Base-by-base conservation (phyloP, 2,329 filamentous ascomycete genomes). In the Samsoniella hepiali region DNA sequence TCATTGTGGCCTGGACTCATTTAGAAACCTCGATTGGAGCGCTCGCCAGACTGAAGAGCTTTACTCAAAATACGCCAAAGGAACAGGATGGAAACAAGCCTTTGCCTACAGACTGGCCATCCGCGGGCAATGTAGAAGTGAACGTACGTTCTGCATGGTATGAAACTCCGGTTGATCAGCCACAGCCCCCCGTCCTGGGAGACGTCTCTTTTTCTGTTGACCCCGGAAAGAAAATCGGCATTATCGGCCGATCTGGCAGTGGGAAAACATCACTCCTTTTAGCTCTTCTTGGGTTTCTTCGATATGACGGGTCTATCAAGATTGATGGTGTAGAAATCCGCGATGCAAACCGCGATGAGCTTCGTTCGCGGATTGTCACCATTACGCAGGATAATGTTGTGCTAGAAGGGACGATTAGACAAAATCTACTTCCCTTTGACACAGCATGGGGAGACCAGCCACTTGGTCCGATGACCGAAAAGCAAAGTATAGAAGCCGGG, bases 291-390 rank as follows among this genome's bases (percentile, higher is more conserved):
- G 47, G 47, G 7, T 53, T 51, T 15, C 36, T 60, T 32, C 32
- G 42, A 6, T 60, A 60, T 29, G 29, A 40, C 11, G 58, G 58
- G 11, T 38, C 40, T 3, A 45, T 60, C 58, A 44, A 17, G 27
- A 60, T 60, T 29, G 58, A 60, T 34, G 58, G 58, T 27, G 47
- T 60, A n/a, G 58, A 60, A 11, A 51, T 60, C 47, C 22, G 32
- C 13, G 58, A 42, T 8, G 22, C 47, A 31, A 34, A 17, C 7
- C 49, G 34, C 27, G 34, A 60, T n/a, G 47, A 42, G 45, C 36
- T 60, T 13, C 58, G 58, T 22, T 40, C 58, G 15, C 58, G 58
- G 13, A 60, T 60, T 9, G 44, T 51, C 17, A 60, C 58, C 5
- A 60, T 53, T 31, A 9, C 58, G 27, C 58, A 60, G 27, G 58